Base-by-base conservation (phyloP, 2,329 filamentous ascomycete genomes). In the Chalaropsis ovoidea region DNA sequence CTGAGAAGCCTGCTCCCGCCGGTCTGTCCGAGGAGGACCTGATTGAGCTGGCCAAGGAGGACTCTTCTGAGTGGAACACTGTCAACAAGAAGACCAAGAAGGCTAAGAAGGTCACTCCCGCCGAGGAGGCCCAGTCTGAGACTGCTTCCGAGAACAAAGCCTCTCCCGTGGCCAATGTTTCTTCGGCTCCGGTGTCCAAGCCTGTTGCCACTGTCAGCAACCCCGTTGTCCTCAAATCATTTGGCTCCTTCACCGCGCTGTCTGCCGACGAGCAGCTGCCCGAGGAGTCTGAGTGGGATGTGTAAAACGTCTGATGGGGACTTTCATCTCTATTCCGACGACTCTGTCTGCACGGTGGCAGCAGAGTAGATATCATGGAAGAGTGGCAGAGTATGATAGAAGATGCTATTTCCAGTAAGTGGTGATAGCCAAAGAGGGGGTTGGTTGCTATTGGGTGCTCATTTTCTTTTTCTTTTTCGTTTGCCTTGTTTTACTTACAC, bases 11-110 rank as follows among this genome's bases (percentile, higher is more conserved):
- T n/a, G 70, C 74, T 49, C 67, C 70, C 61, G 74, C 75, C 66
- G 75, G 76, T 1, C 81, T 81, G 2, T 84, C 83, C 0, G 82
- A 86, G 72, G 83, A 86, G 73, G 81, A 85, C 74, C 83, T 86
- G 75, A 76, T 85, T 69, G 78, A 84, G 74, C 76, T 81, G 72
- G 76, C 84, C 65, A 80, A 80, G 70, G 75, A 75, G 22, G 77
- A 80, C 35, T 75, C 73, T 22, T 78, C 80, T 61, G 79, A 84
- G 69, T 87, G 84, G 84, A 84, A 76, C 72, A 84, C 83, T 41
- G 84, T 87, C 62, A 80, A 77, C 71, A 67, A 65, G 45, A 69
- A 69, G 70, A 70, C 72, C 62, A 76, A 76, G 72, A 78, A 77
- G 72, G 76, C 73, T 65, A 77, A 77, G 69, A 72, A 71, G 72